These are phyloP conservation scores for Desmodesmus armatus DNA, from an alignment of 139 green algal genomes.

Conservation along the genomic window DNA sequence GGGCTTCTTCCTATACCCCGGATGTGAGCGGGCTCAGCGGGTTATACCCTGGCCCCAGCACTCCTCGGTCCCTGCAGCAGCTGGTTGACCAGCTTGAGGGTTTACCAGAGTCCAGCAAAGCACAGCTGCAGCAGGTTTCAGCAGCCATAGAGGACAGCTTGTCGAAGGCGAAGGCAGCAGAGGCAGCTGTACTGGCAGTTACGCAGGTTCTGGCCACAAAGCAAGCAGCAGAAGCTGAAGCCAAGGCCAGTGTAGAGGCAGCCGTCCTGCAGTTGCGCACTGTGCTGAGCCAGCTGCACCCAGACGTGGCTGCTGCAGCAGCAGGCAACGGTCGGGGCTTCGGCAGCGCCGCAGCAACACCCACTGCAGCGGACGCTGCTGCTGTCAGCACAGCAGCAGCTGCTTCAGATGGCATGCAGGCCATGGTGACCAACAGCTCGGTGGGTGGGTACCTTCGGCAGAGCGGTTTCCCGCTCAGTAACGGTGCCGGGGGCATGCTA, in stretches of 20 bases:
- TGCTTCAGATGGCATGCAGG: not conserved
- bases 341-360: not conserved
- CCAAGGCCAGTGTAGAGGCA: not conserved
- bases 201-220: slow-evolving; percentile 36
- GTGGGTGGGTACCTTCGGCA: not conserved
- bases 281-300: slow-evolving; percentile 4
- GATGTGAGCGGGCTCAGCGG: slow-evolving; percentile 17
- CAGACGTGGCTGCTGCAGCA: slow-evolving; percentile 3
- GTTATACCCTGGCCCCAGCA: not conserved
- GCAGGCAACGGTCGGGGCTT: not conserved
- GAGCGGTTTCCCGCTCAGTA: too few species aligned
- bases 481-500: too few species aligned
- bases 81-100: not conserved
- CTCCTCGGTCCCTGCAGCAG: not conserved
- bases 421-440: not conserved
- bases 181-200: slow-evolving; percentile 38
- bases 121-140: slow-evolving; percentile 7
- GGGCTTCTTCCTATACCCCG: slow-evolving; percentile 7
- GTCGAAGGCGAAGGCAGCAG: slow-evolving; percentile 33
- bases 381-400: not conserved
- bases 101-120: not conserved
- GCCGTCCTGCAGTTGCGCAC: not conserved
- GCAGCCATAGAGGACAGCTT: slow-evolving; percentile 10
- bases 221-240: slow-evolving; percentile 29
- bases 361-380: not conserved